Base-by-base conservation (phyloP, 306 rosid genomes). In the Trichosanthes truncata region DNA sequence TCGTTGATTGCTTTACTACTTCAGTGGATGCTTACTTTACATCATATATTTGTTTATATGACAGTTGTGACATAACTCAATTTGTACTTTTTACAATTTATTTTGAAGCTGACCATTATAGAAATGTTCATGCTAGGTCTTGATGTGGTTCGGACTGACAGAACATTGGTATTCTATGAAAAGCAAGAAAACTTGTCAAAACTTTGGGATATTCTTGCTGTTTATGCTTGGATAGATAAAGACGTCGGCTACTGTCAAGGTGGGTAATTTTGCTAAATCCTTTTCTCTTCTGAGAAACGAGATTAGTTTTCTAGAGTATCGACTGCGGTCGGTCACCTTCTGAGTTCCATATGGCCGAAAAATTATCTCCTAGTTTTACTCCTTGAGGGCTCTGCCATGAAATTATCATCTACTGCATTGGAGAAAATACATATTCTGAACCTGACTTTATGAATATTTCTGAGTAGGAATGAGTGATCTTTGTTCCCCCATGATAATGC, bases 161-260 rank as follows among this genome's bases (percentile, higher is more conserved):
- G 99, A 85, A 88, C 98, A n/a, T 84, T 96, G 85, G 93, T 89
- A 67, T 96, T 93, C 86, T 96, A 96, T 21, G 99, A 96, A 92
- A 93, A 88, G 86, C 90, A 85, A 82, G 97, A 90, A 78, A 89
- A 93, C 84, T 84, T 96, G 81, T 89, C 99, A 26, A 96, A 96
- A 90, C 86, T 96, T 62, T 96, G 99, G 99, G 98, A 96, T 89
- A 83, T 96, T 87, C 94, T 96, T 76, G 92, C 97, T 20, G 96
- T 96, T 79, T 96, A 96, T 84, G 97, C 98, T 62, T 96, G 98
- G 98, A 86, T 96, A 45, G 99, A 96, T 87, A 86, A 83, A 80
- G 99, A 96, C 36, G 94, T 96, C 3, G 99, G 99, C 72, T 96
- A 91, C 67, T 88, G 97, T 88, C 99, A 96, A 96, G 99, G 99